These are phyloP conservation scores for Calophaca sinica DNA, from an alignment of 306 rosid species.

Conservation along the genomic window DNA sequence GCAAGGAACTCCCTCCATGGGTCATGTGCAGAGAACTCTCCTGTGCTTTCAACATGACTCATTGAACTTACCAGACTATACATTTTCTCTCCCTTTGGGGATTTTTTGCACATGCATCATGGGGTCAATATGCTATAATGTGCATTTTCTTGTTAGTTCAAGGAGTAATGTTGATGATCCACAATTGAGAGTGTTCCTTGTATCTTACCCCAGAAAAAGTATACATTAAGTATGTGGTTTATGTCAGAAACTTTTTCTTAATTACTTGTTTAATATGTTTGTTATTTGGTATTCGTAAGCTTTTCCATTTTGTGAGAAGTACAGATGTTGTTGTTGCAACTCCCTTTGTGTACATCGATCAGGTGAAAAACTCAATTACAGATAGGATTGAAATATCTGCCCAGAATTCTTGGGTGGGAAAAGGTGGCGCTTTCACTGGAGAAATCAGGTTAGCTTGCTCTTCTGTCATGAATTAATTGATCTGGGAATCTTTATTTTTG, in stretches of 20 bases:
- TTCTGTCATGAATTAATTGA: constrained; percentile 25
- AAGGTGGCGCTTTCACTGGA: constrained; percentile 96
- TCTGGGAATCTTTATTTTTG: neutral
- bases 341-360: constrained; percentile 82
- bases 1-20: constrained; percentile 7
- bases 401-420: constrained; percentile 96
- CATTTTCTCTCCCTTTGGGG: neutral
- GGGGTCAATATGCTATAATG: neutral
- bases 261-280: constrained; percentile 16
- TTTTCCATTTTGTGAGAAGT: constrained; percentile 32
- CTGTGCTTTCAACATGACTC: constrained; percentile 8
- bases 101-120: neutral
- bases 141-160: neutral
- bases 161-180: neutral
- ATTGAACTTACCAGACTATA: too few relatives aligned
- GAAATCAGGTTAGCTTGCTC: constrained; percentile 80
- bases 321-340: constrained; percentile 96
- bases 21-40: constrained; percentile 13
- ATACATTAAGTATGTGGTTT: constrained; percentile 3
- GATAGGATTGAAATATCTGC: constrained; percentile 81
- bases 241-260: neutral
- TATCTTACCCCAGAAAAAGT: neutral
- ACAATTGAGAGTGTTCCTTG: neutral
- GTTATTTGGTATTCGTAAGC: constrained; percentile 12
- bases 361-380: constrained; percentile 76